A percentile compares a stretch with the other conserved stretches of the same genome.
Evolutionary conservation across 495 filamentous ascomycete genomes (phyloP).

Genomic region (Aspergillus cristatus): DNA sequence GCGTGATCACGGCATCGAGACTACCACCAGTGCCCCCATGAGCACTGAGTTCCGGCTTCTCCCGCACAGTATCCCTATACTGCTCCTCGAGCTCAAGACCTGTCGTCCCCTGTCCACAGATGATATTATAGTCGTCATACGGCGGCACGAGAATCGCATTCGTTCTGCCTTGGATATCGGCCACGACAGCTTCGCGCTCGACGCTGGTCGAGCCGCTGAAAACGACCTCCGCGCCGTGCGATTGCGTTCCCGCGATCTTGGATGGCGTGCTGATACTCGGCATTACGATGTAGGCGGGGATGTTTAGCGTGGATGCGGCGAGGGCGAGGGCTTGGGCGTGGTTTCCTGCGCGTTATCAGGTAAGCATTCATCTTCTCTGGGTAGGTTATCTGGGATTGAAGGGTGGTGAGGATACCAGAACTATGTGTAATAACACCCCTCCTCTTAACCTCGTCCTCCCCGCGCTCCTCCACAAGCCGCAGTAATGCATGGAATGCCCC

Average conservation of each 20-base stretch:
- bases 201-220: slow-evolving; percentile 73
- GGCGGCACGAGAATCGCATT: slow-evolving; percentile 75
- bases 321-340: slow-evolving; percentile 92
- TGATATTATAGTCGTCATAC: slow-evolving; percentile 84
- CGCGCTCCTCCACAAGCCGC: slow-evolving; percentile 55
- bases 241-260: slow-evolving; percentile 75
- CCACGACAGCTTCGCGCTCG: slow-evolving; percentile 73
- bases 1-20: slow-evolving; percentile 67
- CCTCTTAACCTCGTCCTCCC: slow-evolving; percentile 43
- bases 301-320: slow-evolving; percentile 56
- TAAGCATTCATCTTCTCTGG: background rate
- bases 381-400: background rate
- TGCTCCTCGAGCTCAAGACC: slow-evolving; percentile 76
- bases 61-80: slow-evolving; percentile 41
- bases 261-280: slow-evolving; percentile 69
- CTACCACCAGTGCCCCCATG: slow-evolving; percentile 37
- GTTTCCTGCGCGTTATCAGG: slow-evolving; percentile 53
- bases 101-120: slow-evolving; percentile 84
- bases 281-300: slow-evolving; percentile 85
- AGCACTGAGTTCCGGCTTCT: slow-evolving; percentile 12
- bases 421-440: slow-evolving; percentile 87
- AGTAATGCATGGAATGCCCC: slow-evolving; percentile 86
- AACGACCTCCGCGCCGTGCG: slow-evolving; percentile 67
- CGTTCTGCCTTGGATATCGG: slow-evolving; percentile 54
- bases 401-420: too few species aligned